phyloP scores from a whole-genome alignment of 345 rosid genomes.

The Rhodamnia argentea region DNA sequence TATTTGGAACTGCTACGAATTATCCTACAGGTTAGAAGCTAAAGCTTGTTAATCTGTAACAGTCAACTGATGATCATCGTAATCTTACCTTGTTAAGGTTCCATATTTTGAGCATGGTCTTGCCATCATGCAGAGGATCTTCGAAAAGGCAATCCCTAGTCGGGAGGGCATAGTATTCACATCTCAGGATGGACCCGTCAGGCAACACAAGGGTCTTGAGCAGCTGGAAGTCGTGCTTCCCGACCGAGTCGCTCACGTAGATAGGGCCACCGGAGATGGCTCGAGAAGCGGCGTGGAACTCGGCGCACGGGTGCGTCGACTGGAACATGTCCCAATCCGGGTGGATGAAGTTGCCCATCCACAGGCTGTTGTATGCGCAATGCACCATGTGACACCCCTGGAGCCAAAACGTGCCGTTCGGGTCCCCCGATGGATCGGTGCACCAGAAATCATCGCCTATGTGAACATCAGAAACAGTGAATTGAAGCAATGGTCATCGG shows the following conservation, averaged over 20 bases:
- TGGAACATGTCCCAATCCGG: constrained; percentile 99
- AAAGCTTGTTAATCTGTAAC: background rate
- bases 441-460: constrained; percentile 98
- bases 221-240: constrained; percentile 66
- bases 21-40: background rate
- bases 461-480: background rate
- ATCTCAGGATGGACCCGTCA: constrained; percentile 72
- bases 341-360: constrained; percentile 99
- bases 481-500: background rate
- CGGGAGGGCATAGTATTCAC: constrained; percentile 84
- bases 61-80: background rate
- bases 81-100: constrained; percentile 66
- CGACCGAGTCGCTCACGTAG: constrained; percentile 72
- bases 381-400: constrained; percentile 99
- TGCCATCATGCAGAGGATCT: constrained; percentile 95
- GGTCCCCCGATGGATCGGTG: constrained; percentile 94
- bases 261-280: constrained; percentile 96
- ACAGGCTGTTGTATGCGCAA: constrained; percentile 92
- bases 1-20: background rate
- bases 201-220: constrained; percentile 68
- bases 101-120: constrained; percentile 99
- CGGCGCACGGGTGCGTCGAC: constrained; percentile 91
- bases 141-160: constrained; percentile 83
- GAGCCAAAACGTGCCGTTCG: constrained; percentile 91
- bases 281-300: constrained; percentile 92